phyloP scores from a whole-genome alignment of 805 yeast genomes.

The Wickerhamiella allomyrinae region DNA sequence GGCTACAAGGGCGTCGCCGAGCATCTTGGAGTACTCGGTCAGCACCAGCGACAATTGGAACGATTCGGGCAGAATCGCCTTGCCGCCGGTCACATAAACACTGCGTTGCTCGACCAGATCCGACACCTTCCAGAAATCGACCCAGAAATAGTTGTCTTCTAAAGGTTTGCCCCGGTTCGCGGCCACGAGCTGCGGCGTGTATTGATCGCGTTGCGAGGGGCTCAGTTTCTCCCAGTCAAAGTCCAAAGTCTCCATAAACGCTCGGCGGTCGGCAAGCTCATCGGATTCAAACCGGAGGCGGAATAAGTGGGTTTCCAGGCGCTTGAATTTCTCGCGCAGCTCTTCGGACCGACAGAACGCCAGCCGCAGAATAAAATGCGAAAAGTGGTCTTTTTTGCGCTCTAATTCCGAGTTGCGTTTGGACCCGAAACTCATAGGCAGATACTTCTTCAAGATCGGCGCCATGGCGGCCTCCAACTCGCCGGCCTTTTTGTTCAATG shows the following conservation, averaged over 20 bases:
- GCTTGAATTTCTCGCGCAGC: slow-evolving; percentile 60
- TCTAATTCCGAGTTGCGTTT: slow-evolving; percentile 33
- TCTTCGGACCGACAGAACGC: slow-evolving; percentile 81
- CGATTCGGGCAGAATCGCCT: slow-evolving; percentile 72
- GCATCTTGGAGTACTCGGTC: slow-evolving; percentile 45
- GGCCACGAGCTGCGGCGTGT: slow-evolving; percentile 33
- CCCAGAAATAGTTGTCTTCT: slow-evolving; percentile 58
- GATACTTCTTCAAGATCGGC: slow-evolving; percentile 45
- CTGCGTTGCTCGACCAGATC: slow-evolving; percentile 62
- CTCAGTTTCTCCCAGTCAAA: slow-evolving; percentile 60
- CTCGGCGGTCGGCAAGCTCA: slow-evolving; percentile 50
- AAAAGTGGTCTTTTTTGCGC: slow-evolving; percentile 78
- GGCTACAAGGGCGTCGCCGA: slow-evolving; percentile 38
- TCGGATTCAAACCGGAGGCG: slow-evolving; percentile 54
- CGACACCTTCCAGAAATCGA: slow-evolving; percentile 72
- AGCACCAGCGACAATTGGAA: slow-evolving; percentile 60
- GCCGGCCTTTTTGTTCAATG: slow-evolving; percentile 33
- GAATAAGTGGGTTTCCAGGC: slow-evolving; percentile 63
- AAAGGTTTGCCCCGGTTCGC: slow-evolving; percentile 27
- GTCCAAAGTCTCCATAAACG: slow-evolving; percentile 50
- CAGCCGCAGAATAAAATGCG: slow-evolving; percentile 75
- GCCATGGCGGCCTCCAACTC: slow-evolving; percentile 54
- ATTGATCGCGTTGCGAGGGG: slow-evolving; percentile 42
- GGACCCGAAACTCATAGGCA: slow-evolving; percentile 42
- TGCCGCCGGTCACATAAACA: slow-evolving; percentile 53